Percentiles rank a stretch among this genome's conserved stretches.
phyloP scores from a whole-genome alignment of 768 basidiomycete genomes.

The Epithele typhae region DNA sequence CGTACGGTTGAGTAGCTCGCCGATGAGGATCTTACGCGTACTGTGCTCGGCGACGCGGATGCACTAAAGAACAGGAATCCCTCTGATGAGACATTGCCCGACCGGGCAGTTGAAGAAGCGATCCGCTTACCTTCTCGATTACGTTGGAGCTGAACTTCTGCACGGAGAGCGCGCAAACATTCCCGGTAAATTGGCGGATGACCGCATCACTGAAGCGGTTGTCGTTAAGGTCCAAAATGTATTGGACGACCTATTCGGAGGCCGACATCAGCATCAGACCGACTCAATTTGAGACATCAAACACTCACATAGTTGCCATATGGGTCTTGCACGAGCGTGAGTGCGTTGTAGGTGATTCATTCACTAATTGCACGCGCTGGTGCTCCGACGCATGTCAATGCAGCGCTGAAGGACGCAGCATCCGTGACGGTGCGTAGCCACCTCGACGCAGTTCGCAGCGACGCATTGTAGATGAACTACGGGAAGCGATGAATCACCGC shows the following conservation, averaged over 20 bases:
- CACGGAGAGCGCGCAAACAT: conserved; percentile 95
- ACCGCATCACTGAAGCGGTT: conserved; percentile 97
- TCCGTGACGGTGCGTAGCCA: conserved; percentile 95
- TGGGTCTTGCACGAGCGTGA: conserved; percentile 97
- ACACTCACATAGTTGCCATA: conserved; percentile 82
- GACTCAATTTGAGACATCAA: conserved; percentile 1
- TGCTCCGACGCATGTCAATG: conserved; percentile 97
- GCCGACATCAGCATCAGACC: conserved; percentile 11
- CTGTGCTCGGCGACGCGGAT: conserved; percentile 95
- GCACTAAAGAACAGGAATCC: conserved; percentile 33
- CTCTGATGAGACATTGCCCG: neutral
- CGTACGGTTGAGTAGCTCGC: conserved; percentile 90
- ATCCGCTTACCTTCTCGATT: conserved; percentile 94
- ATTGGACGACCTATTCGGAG: conserved; percentile 80
- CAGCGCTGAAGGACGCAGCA: conserved; percentile 98
- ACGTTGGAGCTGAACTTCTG: conserved; percentile 99
- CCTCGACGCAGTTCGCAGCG: conserved; percentile 97
- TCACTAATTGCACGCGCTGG: conserved; percentile 93
- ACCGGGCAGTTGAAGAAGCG: conserved; percentile 4
- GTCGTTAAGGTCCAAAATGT: conserved; percentile 97
- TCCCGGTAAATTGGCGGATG: conserved; percentile 95
- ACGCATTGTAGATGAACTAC: conserved; percentile 98
- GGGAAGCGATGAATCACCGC: neutral
- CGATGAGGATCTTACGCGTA: conserved; percentile 91
- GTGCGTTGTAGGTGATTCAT: conserved; percentile 98